A percentile compares a stretch with the other conserved stretches of the same genome.
These are phyloP conservation scores for Pseudozyma sp. DNA, from an alignment of 1,284 basidiomycete genomes.

Conservation along the genomic window DNA sequence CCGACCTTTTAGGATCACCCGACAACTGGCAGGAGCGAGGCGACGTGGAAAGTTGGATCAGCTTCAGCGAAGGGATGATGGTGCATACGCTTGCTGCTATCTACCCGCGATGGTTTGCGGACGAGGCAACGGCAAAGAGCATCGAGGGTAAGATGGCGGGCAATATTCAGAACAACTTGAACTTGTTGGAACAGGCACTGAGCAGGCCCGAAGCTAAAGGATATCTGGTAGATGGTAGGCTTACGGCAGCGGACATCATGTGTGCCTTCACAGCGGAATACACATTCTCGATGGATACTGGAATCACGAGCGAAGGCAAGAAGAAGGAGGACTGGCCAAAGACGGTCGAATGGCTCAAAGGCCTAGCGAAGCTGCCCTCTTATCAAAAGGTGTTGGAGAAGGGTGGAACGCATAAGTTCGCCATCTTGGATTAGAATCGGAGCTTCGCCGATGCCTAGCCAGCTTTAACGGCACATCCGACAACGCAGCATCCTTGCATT, in stretches of 20 bases:
- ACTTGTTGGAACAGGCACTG: constrained; percentile 18
- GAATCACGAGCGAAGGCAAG: constrained; percentile 16
- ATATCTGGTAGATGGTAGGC: constrained; percentile 8
- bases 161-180: constrained; percentile 42
- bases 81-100: constrained; percentile 31
- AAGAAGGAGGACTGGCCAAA: constrained; percentile 35
- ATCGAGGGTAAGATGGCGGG: constrained; percentile 21
- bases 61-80: constrained; percentile 39
- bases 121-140: neutral
- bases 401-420: constrained; percentile 33
- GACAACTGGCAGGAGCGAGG: constrained; percentile 23
- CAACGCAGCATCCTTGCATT: too few relatives aligned
- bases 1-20: constrained; percentile 8
- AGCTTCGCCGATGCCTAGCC: neutral
- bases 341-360: constrained; percentile 29
- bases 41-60: constrained; percentile 23
- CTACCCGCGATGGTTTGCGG: constrained; percentile 30
- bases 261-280: constrained; percentile 36
- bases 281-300: constrained; percentile 36
- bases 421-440: constrained; percentile 13
- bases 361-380: neutral
- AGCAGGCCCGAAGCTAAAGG: neutral
- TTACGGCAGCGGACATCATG: constrained; percentile 36
- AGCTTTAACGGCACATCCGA: neutral
- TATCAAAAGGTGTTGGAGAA: constrained; percentile 24